Conservation (phyloP, 129 eudicot genomes). For the Rutidosis leptorrhynchoides region DNA sequence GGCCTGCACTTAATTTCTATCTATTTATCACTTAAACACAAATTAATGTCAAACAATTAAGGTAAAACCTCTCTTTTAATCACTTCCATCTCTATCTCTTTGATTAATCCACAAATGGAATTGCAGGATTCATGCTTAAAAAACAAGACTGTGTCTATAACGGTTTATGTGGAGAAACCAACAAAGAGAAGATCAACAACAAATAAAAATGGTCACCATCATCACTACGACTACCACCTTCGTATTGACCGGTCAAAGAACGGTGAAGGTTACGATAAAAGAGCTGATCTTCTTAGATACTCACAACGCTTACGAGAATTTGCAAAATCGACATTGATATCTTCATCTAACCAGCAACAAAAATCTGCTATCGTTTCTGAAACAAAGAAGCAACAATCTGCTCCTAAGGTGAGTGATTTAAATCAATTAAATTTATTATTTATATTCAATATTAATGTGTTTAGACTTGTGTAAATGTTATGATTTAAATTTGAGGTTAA, state of each 20-base stretch:
- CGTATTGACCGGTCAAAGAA: conserved; percentile 7
- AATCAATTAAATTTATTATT: too few relatives aligned
- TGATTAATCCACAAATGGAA: background rate
- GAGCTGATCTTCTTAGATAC: conserved; percentile 15
- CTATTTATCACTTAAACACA: background rate
- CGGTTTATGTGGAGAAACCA: conserved; percentile 2
- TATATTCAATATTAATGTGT: background rate
- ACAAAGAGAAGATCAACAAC: background rate
- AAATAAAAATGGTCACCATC: background rate
- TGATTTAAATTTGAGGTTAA: background rate
- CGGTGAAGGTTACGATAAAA: background rate
- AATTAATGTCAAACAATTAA: background rate
- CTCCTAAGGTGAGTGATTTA: conserved; percentile 2
- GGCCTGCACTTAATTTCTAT: conserved; percentile 2
- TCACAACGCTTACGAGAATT: background rate
- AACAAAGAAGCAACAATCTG: background rate
- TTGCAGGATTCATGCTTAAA: background rate
- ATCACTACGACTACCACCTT: background rate
- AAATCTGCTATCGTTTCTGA: background rate
- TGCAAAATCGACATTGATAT: conserved; percentile 4
- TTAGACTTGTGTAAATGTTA: background rate
- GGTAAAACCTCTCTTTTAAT: background rate
- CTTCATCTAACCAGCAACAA: background rate
- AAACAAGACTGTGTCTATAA: background rate
- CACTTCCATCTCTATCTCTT: background rate